Evolutionary conservation across 345 rosid species (phyloP).

Genomic region (Rhodamnia argentea): DNA sequence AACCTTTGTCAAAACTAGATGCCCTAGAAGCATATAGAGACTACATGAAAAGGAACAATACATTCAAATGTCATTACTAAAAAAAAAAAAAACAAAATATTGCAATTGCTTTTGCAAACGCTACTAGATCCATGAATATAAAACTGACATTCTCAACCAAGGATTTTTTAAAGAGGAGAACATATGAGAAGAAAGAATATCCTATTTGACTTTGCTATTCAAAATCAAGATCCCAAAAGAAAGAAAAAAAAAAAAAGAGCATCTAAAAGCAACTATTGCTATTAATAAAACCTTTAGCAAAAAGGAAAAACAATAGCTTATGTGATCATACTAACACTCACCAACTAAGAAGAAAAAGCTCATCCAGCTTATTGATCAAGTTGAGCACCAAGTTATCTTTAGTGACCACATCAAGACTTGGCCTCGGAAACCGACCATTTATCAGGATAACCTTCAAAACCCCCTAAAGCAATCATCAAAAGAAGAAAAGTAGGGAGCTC

Average conservation of each 20-base stretch:
- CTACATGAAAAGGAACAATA: background rate
- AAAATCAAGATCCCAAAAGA: background rate
- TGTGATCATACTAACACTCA: background rate
- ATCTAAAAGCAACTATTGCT: background rate
- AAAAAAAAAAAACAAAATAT: too few relatives aligned
- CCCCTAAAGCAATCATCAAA: too few relatives aligned
- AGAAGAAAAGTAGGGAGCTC: too few relatives aligned
- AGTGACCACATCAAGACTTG: too few relatives aligned
- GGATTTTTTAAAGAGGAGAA: background rate
- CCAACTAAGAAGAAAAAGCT: constrained; percentile 93
- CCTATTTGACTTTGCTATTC: background rate
- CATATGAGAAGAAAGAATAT: background rate
- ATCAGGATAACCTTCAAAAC: too few relatives aligned
- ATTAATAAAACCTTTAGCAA: background rate
- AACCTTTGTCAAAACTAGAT: background rate
- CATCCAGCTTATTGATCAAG: constrained; percentile 84
- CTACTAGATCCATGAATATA: background rate
- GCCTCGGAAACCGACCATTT: too few relatives aligned
- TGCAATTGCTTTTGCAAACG: background rate
- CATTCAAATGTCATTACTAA: background rate
- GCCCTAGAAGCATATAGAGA: background rate
- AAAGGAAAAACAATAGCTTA: background rate
- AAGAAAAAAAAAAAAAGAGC: too few relatives aligned
- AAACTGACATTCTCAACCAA: background rate
- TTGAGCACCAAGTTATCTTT: constrained; percentile 84